Evolutionary conservation across 2,329 filamentous ascomycete genomes (phyloP), one percentile per base, ranked within the genome.

Genomic region (Fusarium chlamydosporum): DNA sequence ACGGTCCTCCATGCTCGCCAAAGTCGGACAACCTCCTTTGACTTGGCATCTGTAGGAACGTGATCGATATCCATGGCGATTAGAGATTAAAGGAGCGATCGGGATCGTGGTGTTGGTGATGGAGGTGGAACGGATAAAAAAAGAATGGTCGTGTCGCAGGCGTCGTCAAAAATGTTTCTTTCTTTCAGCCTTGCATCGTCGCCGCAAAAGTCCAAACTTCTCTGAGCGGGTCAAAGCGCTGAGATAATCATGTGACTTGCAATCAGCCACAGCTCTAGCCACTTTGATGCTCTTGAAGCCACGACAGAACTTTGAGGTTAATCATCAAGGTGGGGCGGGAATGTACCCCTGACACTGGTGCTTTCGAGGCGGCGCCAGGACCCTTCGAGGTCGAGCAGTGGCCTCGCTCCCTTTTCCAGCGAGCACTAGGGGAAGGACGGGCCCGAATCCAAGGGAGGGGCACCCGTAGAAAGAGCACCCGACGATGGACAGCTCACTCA

Each of bases 1-100:
- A 94, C 90, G 10, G 96, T 99, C 81, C 90, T 89, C 89, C 93
- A 96, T 74, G 94, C 93, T 80, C 95, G 92, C 95, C 96, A 99
- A 73, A 97, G 88, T 77, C 92, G 89, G 75, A 86, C 82, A 48
- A 85, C 79, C 79, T 84, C 82, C 78, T 85, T 85, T 71, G 82
- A 79, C 78, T 83, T 84, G 68, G 81, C 82, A 43, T 84, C 80
- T 58, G 84, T 84, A 54, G 83, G 80, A 77, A 83, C 80, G 43
- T 63, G 79, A 73, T 76, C 76, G 59, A 75, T 73, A 70, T 81
- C 79, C 81, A 82, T 82, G 37, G 15, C 48, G 41, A 27, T 53
- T 60, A 26, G 35, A 48, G 13, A 16, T 34, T 29, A 45, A 45
- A 29, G 23, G 23, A 4, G 53, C 50, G 53, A 50, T 51, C 33